A percentile compares a stretch with the other conserved stretches of the same genome.
phyloP scores from a whole-genome alignment of 2,329 filamentous ascomycete genomes.

The Penicillium sp. region DNA sequence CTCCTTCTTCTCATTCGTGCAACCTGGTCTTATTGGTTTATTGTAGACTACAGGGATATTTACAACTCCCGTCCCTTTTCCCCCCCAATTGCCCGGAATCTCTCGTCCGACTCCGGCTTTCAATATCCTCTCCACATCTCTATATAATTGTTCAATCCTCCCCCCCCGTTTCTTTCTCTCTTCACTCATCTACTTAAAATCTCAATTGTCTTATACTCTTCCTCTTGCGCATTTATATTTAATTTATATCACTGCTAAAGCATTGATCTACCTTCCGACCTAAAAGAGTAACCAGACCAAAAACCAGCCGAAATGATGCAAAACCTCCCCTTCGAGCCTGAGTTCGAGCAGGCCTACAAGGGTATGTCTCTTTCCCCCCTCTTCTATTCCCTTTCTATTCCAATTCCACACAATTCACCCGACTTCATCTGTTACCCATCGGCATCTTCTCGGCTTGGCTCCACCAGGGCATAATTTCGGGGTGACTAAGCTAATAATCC shows the following conservation, averaged over 20 bases:
- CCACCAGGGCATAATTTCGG: constrained; percentile 3
- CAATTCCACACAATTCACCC: background rate
- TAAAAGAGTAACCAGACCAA: constrained; percentile 9
- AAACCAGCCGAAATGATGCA: constrained; percentile 59
- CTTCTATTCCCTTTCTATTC: background rate
- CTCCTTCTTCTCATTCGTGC: constrained; percentile 10
- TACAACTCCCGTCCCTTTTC: constrained; percentile 8
- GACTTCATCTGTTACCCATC: constrained; percentile 9
- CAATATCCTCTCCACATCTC: constrained; percentile 10
- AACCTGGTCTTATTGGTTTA: constrained; percentile 9
- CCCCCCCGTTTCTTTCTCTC: constrained; percentile 12
- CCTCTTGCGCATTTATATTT: constrained; percentile 8
- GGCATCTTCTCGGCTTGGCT: constrained; percentile 20
- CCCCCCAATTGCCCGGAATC: constrained; percentile 15
- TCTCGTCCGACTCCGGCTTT: constrained; percentile 36
- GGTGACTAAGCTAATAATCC: constrained; percentile 14
- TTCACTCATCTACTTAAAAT: constrained; percentile 8
- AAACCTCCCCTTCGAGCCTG: constrained; percentile 81
- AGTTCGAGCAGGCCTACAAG: constrained; percentile 98
- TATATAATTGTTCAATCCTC: constrained; percentile 26
- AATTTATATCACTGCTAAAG: constrained; percentile 3
- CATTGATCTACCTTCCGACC: background rate
- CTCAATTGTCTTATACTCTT: constrained; percentile 9
- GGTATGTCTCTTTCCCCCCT: constrained; percentile 54
- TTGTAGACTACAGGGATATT: constrained; percentile 7